Base-by-base conservation (phyloP, 345 rosid species). In the Tarenaya hassleriana region DNA sequence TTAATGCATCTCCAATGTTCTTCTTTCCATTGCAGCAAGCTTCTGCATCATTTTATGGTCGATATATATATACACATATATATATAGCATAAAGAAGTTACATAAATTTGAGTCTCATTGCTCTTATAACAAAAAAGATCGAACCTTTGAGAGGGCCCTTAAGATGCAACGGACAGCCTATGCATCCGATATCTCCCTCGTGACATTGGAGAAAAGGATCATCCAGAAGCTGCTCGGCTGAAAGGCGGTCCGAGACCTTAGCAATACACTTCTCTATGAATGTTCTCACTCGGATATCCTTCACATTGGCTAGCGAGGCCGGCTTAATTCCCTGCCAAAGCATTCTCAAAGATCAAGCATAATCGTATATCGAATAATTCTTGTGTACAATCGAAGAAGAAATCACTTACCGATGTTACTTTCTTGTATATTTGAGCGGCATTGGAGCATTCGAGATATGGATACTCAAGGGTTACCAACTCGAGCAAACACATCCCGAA, bases 401-500 rank as follows among this genome's bases (percentile, higher is more conserved):
- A 0, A 52, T 35, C 44, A 51, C 67, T 69, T 70, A 92, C 98
- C 10, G 91, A 79, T 54, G 92, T 75, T 50, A 94, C 99, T 77
- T 88, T 94, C 78, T 77, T 86, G 69, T 79, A 94, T 61, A 94
- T 94, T 70, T 94, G 97, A 58, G 99, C 99, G 18, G 91, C 87
- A 71, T 88, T 94, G 4, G 75, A 50, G 63, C 99, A 94, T 75
- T 94, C 99, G 16, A 69, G 53, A 60, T 94, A 94, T 0, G 99
- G 99, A 44, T 81, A 86, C 61, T 94, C 99, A 34, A 82, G 70
- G 41, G 97, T 94, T 45, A 88, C 92, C 60, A 88, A 68, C 75
- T 94, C 97, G 50, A 94, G 77, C 70, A 94, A 69, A 76, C 99
- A 88, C 99, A 94, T 81, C 56, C 99, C 97, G 50, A 94, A 94